Percentiles rank a stretch among this genome's conserved stretches.
These are phyloP conservation scores for Cladosporium sp. DNA, from an alignment of 2,329 filamentous ascomycete genomes.

Conservation along the genomic window DNA sequence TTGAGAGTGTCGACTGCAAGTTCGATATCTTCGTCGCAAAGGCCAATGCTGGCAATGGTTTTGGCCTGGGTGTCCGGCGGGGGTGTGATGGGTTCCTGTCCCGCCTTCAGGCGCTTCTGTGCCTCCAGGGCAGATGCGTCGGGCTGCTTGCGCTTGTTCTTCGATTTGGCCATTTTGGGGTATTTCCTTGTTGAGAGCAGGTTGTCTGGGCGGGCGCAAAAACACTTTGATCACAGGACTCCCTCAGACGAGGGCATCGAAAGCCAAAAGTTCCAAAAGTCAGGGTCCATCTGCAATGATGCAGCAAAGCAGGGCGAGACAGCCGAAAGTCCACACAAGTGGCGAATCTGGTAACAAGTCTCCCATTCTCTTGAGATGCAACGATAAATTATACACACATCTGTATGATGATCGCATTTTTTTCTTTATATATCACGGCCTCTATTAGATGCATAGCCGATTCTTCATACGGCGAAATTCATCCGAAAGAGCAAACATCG, in stretches of 20 bases:
- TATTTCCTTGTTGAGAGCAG: background rate
- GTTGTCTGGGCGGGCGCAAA: background rate
- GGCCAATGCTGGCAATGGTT: conserved; percentile 10
- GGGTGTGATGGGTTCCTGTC: conserved; percentile 10
- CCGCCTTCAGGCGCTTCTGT: conserved; percentile 5
- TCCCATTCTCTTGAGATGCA: too few species aligned
- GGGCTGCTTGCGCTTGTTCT: conserved; percentile 12
- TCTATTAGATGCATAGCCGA: too few species aligned
- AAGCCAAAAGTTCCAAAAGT: background rate
- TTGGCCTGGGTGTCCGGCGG: conserved; percentile 10
- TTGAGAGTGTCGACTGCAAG: conserved; percentile 62
- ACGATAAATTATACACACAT: too few species aligned
- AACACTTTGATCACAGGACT: background rate
- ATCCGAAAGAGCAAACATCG: too few species aligned
- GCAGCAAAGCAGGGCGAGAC: too few species aligned
- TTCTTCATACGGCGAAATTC: too few species aligned
- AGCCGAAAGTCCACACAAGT: too few species aligned
- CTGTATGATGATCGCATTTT: too few species aligned
- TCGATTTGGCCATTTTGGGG: conserved; percentile 2
- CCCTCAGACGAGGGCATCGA: too few species aligned
- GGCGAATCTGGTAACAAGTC: too few species aligned
- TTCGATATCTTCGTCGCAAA: conserved; percentile 56
- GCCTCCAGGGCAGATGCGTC: background rate
- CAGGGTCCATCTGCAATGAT: background rate
- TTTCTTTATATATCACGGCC: too few species aligned